Base-by-base conservation (phyloP, 805 yeast species). In the Ogataea siamensis region DNA sequence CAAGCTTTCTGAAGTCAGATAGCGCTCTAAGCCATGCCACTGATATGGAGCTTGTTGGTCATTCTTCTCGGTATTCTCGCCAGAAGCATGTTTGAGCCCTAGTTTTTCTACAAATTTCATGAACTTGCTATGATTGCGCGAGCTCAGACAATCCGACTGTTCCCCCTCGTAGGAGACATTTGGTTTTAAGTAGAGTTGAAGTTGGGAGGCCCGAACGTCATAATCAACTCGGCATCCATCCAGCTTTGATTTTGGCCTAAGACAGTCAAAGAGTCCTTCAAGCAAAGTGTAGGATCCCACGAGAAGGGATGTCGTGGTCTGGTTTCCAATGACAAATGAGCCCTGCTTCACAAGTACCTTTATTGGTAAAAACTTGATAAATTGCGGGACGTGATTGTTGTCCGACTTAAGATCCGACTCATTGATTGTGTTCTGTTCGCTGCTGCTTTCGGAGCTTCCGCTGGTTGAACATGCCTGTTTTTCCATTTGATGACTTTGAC, bases 1-100 rank as follows among this genome's bases (percentile, higher is more conserved):
- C 3, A 69, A 66, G 5, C 56, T 61, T 5, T 42, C 25, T 5
- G 45, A 22, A n/a, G 58, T 51, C n/a, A 77, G 55, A 55, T 89
- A 91, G 24, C 93, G 71, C 10, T 76, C 66, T 17, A 91, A 62
- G 1, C 98, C 98, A 44, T 66, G 73, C 98, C 98, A 91, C 40
- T 66, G 66, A 18, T 59, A 54, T 5, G 45, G 33, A 28, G 51
- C 58, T 2, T 38, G 43, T 9, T 50, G 45, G 6, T 43, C 32
- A n/a, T 12, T 12, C 29, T 22, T 22, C 25, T 47, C 39, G 3
- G 40, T 16, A 7, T 24, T 23, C 10, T 15, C 5, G 7, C 17
- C 23, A 8, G 16, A 35, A 16, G 17, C 35, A 27, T 12, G 21
- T 34, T 12, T 28, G 14, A 14, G 24, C 18, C 28, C 39, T 7